Evolutionary conservation across 2,329 filamentous ascomycete genomes (phyloP), one percentile per base, ranked within the genome.

Genomic region (Apiospora malaysiana): DNA sequence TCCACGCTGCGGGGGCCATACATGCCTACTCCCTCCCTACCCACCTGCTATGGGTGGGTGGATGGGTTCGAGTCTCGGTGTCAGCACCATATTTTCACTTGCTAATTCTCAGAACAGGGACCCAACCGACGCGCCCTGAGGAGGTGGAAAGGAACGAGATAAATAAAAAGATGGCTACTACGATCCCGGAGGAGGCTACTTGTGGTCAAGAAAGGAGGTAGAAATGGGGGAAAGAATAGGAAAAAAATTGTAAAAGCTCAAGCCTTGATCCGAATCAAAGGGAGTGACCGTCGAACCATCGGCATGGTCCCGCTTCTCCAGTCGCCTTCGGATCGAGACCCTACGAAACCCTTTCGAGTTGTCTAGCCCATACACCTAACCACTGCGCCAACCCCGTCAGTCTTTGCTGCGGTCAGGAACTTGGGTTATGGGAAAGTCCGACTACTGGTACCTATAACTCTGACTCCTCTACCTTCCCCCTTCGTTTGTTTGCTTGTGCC

Each of bases 41-140:
- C 51, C 37, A 27, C n/a, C 51, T 59, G 4, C 27, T 2, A 59
- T 37, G 51, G 14, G 21, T 21, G 6, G 40, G 10, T 9, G 40
- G 40, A 42, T 8, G 49, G 49, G 49, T 56, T 32, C 18, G 14
- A 18, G 7, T 16, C 8, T 32, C 9, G 27, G 27, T 56, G 51
- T 7, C 6, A 37, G 16, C 43, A 46, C 43, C 3, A 21, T 3
- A 21, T 40, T 32, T 32, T 32, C 32, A 18, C 37, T 37, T 40
- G 40, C 56, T 63, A n/a, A 63, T 18, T 14, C 12, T 40, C 21
- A 2, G 5, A 14, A 42, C 25, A 67, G 66, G 66, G 66, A 67
- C 66, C 66, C 66, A 67, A 67, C 66, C 23, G 66, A 67, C 18
- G 66, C 66, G 23, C 40, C 40, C 10, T 67, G 42, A 67, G 40